Percentiles rank a stretch among this genome's conserved stretches.
Conservation (phyloP, 2,329 filamentous ascomycete species). For the Cytospora chrysosperma region DNA sequence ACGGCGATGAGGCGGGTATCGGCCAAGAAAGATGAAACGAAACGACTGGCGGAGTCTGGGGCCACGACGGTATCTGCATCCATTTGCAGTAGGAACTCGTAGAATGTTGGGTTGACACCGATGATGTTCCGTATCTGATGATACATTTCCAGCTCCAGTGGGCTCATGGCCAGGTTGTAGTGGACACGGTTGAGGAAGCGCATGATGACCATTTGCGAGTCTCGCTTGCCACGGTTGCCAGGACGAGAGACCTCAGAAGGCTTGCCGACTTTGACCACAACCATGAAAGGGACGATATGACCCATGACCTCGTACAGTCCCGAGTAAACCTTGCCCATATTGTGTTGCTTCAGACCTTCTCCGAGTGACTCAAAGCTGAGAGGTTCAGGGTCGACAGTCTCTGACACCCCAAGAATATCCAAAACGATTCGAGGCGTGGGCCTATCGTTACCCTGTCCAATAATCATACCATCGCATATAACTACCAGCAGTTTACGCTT, state of each 20-base stretch:
- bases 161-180: conserved; percentile 95
- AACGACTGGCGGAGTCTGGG: conserved; percentile 83
- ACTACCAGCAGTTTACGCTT: conserved; percentile 94
- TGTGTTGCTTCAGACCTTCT: conserved; percentile 95
- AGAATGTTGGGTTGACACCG: conserved; percentile 96
- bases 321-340: conserved; percentile 99
- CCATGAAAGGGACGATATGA: conserved; percentile 96
- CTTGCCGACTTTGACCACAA: conserved; percentile 96
- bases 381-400: conserved; percentile 90
- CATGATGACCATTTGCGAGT: conserved; percentile 98
- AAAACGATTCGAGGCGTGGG: conserved; percentile 94
- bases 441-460: conserved; percentile 95
- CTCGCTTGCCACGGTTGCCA: conserved; percentile 98
- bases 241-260: conserved; percentile 92
- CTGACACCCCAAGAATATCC: conserved; percentile 92
- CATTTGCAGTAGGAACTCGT: conserved; percentile 94
- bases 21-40: conserved; percentile 86
- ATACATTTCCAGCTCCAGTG: conserved; percentile 95
- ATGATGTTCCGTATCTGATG: conserved; percentile 99
- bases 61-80: conserved; percentile 96
- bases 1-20: conserved; percentile 92
- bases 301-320: conserved; percentile 97
- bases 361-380: conserved; percentile 95
- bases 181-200: conserved; percentile 98
- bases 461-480: conserved; percentile 98